Conservation (phyloP, 2,329 filamentous ascomycete genomes). For the Monosporascus sp. region DNA sequence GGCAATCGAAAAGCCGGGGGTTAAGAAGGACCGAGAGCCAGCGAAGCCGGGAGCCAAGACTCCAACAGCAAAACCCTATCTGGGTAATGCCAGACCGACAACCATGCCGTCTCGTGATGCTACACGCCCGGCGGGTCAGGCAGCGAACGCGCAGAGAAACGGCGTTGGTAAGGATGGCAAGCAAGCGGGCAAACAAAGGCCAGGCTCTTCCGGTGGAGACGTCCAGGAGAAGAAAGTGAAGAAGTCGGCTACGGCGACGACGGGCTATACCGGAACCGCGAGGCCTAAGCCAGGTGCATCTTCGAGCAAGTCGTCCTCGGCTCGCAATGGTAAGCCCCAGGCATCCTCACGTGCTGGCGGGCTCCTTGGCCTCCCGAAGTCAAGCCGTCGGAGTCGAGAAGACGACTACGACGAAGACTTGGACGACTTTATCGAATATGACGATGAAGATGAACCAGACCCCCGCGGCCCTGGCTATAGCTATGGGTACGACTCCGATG, state of each 20-base stretch:
- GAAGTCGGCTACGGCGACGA: slow-evolving; percentile 56
- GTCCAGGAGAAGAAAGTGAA: slow-evolving; percentile 53
- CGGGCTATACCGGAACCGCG: slow-evolving; percentile 60
- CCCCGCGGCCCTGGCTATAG: slow-evolving; percentile 37
- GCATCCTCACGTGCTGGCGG: slow-evolving; percentile 23
- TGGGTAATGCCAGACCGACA: slow-evolving; percentile 17
- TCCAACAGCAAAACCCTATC: slow-evolving; percentile 18
- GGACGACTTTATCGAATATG: slow-evolving; percentile 58
- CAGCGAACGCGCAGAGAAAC: slow-evolving; percentile 14
- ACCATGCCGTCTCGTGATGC: slow-evolving; percentile 12
- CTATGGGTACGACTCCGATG: slow-evolving; percentile 52
- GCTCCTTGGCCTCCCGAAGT: slow-evolving; percentile 30
- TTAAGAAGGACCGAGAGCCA: slow-evolving; percentile 48
- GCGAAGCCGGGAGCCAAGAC: slow-evolving; percentile 32
- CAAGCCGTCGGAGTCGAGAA: slow-evolving; percentile 30
- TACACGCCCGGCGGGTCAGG: slow-evolving; percentile 6
- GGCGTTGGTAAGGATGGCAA: slow-evolving; percentile 17
- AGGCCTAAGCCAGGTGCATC: slow-evolving; percentile 46
- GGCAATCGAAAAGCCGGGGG: slow-evolving; percentile 57
- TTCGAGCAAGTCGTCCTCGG: slow-evolving; percentile 20
- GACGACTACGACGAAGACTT: slow-evolving; percentile 58
- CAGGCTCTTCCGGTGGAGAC: slow-evolving; percentile 26
- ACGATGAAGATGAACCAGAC: slow-evolving; percentile 46
- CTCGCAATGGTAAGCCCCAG: slow-evolving; percentile 9
- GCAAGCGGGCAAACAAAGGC: slow-evolving; percentile 19